Evolutionary conservation across 164 flowering plant species (phyloP).

Genomic region (Liriodendron chinense): DNA sequence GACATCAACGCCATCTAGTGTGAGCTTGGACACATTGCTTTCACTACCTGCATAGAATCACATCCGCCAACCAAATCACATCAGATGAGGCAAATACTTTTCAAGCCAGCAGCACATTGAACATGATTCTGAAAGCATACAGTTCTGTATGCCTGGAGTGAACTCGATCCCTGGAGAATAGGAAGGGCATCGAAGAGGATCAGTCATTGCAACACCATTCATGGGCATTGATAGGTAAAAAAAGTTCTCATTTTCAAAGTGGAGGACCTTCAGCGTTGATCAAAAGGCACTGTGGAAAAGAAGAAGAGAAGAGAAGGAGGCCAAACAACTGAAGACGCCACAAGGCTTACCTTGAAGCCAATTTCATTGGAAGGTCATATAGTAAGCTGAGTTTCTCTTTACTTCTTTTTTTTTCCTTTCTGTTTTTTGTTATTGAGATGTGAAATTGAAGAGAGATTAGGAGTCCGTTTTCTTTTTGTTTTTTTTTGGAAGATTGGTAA

Average conservation of each 20-base stretch:
- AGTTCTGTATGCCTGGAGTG: not conserved
- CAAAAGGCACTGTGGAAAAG: not conserved
- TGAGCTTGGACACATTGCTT: slow-evolving; percentile 53
- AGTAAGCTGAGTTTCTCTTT: too few relatives aligned
- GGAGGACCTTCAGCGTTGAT: not conserved
- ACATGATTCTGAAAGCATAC: not conserved
- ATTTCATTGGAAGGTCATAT: too few relatives aligned
- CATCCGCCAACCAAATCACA: slow-evolving; percentile 8
- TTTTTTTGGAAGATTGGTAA: too few relatives aligned
- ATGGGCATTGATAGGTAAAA: not conserved
- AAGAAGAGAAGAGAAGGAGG: not conserved
- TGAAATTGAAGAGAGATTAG: not conserved
- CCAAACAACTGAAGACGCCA: not conserved
- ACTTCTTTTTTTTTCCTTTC: too few relatives aligned
- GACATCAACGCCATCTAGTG: slow-evolving; percentile 95
- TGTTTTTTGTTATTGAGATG: not conserved
- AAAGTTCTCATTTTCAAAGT: not conserved
- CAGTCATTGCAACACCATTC: not conserved
- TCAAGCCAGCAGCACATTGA: not conserved
- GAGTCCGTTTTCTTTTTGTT: too few relatives aligned
- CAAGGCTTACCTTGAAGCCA: too few relatives aligned
- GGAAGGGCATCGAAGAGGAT: slow-evolving; percentile 1
- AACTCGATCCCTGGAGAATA: not conserved
- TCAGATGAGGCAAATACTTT: not conserved
- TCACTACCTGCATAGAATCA: slow-evolving; percentile 69